Evolutionary conservation across 306 rosid genomes (phyloP), one percentile per base, ranked within the genome.

Genomic region (Geum urbanum): DNA sequence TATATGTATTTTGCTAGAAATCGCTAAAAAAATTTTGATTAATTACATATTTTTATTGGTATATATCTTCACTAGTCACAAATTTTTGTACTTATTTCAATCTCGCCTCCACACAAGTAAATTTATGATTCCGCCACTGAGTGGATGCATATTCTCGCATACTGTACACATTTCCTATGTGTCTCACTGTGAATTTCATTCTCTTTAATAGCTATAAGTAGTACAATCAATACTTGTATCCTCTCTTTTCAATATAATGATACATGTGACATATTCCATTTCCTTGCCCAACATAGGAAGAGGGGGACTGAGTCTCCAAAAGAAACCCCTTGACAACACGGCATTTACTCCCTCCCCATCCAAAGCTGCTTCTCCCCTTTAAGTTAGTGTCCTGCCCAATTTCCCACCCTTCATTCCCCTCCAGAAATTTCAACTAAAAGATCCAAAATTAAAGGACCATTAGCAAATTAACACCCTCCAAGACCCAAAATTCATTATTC

Each of bases 401-500:
- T 73, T 72, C 72, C 53, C 71, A 66, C 75, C 82, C 76, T 75
- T 81, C 70, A 59, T 79, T 81, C 73, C 70, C 67, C 67, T 56
- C 80, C 84, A 16, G 70, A 79, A 58, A 12, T 74, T 79, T 77
- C 82, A 86, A 89, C 87, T 59, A 53, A 61, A 79, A 83, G 92
- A 89, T 89, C 98, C 98, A 85, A 75, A 77, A 55, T 82, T 81
- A 27, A 80, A 73, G 89, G 88, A 22, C 41, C 15, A 39, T 11
- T 51, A 35, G 18, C 66, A 55, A 64, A 2, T 39, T 27, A 50
- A 32, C 60, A 66, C 69, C 13, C 18, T 13, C 6, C 50, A 51
- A 67, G 35, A 52, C 59, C 65, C 32, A 45, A 18, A 41, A 32
- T 24, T 44, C 9, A 11, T 68, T 58, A 39, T 15, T 2, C 19